phyloP scores from a whole-genome alignment of 2,329 filamentous ascomycete species.

The Scleromitrula shiraiana region DNA sequence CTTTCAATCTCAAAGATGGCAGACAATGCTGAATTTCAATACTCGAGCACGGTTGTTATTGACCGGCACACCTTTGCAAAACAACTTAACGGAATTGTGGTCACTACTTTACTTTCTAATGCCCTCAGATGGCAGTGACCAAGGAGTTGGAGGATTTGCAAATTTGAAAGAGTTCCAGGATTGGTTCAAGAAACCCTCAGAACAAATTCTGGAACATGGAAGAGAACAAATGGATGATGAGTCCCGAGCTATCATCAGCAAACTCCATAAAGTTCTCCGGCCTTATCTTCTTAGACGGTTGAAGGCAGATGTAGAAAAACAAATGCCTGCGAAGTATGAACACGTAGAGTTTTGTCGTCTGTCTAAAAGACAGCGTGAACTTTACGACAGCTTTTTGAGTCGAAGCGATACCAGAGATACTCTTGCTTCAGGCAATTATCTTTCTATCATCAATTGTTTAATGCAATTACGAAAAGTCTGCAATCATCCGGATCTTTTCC shows the following conservation, averaged over 20 bases:
- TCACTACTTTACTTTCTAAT: conserved; percentile 94
- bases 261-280: conserved; percentile 87
- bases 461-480: conserved; percentile 98
- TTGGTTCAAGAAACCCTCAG: conserved; percentile 91
- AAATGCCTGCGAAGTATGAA: conserved; percentile 97
- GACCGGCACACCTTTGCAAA: conserved; percentile 92
- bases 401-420: conserved; percentile 84
- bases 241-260: conserved; percentile 81
- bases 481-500: conserved; percentile 95
- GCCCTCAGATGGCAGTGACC: conserved; percentile 67
- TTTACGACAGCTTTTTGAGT: conserved; percentile 95
- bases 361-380: conserved; percentile 87
- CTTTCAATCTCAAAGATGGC: conserved; percentile 96
- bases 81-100: conserved; percentile 95
- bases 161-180: conserved; percentile 94
- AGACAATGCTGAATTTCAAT: conserved; percentile 87
- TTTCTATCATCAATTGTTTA: conserved; percentile 96
- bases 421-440: conserved; percentile 84
- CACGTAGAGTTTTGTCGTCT: conserved; percentile 93
- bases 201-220: conserved; percentile 92
- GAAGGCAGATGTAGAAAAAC: conserved; percentile 96
- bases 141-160: conserved; percentile 81
- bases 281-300: conserved; percentile 85
- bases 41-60: conserved; percentile 80
- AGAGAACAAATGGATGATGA: conserved; percentile 92